Conservation (phyloP, 148 eudicot species). For the Bassia scoparia region DNA sequence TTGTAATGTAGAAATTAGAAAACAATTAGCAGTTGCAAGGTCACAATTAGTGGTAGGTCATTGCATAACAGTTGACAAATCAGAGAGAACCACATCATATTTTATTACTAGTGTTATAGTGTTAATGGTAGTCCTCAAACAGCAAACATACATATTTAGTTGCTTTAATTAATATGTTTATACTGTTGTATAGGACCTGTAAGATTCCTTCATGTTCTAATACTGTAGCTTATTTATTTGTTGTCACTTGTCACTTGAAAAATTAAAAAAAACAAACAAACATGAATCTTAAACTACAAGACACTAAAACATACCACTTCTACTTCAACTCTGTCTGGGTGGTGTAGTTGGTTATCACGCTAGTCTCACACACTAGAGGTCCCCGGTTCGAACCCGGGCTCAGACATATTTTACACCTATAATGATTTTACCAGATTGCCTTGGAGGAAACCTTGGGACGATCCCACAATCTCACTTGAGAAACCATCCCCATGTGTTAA, state of each 20-base stretch:
- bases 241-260: no score
- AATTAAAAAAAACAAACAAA: no score
- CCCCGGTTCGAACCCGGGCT: conserved; percentile 99
- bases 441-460: not conserved
- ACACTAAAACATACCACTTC: no score
- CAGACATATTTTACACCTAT: conserved; percentile 39
- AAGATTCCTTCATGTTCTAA: not conserved
- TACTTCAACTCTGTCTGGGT: conserved; percentile 50
- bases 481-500: not conserved
- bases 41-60: not conserved
- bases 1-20: no score
- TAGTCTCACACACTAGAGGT: conserved; percentile 99
- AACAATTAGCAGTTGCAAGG: not conserved
- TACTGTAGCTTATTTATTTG: not conserved
- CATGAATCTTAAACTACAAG: no score
- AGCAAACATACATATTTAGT: not conserved
- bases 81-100: not conserved
- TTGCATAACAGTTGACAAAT: not conserved
- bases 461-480: not conserved
- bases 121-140: not conserved
- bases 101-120: no score
- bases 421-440: no score
- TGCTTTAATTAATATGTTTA: no score
- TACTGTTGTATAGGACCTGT: not conserved
- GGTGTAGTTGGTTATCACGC: conserved; percentile 99